Conservation (phyloP, 495 filamentous ascomycete genomes). For the Annulohypoxylon stygium region DNA sequence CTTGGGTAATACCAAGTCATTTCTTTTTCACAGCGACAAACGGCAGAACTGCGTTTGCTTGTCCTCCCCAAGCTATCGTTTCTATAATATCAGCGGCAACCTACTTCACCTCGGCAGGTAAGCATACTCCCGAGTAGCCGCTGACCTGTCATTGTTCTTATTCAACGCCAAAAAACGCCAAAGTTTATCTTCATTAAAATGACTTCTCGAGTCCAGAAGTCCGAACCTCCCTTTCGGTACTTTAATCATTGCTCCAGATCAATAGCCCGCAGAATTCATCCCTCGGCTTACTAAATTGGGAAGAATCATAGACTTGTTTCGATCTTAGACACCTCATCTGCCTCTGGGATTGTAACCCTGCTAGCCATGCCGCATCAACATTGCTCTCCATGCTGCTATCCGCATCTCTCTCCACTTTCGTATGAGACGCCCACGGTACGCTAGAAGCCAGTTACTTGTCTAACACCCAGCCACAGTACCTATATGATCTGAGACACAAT, state of each 20-base stretch:
- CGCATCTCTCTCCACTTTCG: conserved; percentile 4
- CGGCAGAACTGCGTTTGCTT: conserved; percentile 28
- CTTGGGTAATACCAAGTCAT: conserved; percentile 10
- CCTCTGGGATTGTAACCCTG: conserved; percentile 17
- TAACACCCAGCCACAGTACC: conserved; percentile 4
- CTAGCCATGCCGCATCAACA: conserved; percentile 30
- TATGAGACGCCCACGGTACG: not conserved
- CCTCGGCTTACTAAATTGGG: conserved; percentile 26
- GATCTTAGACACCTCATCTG: conserved; percentile 19
- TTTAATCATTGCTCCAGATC: conserved; percentile 7
- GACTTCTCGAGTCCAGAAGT: conserved; percentile 18
- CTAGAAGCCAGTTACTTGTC: conserved; percentile 1
- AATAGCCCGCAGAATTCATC: conserved; percentile 16
- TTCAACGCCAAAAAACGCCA: conserved; percentile 13
- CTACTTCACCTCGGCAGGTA: conserved; percentile 3
- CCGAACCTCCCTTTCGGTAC: conserved; percentile 12
- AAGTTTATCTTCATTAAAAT: conserved; percentile 10
- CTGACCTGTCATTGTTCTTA: conserved; percentile 6
- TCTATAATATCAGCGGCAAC: conserved; percentile 21
- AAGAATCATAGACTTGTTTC: conserved; percentile 11
- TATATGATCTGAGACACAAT: conserved; percentile 8
- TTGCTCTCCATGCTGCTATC: conserved; percentile 37
- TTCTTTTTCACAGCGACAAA: conserved; percentile 32
- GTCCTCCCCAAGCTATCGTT: conserved; percentile 1
- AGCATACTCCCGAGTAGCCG: not conserved